Evolutionary conservation across 208 protist genomes (phyloP).

Genomic region (Lotmaria passim): DNA sequence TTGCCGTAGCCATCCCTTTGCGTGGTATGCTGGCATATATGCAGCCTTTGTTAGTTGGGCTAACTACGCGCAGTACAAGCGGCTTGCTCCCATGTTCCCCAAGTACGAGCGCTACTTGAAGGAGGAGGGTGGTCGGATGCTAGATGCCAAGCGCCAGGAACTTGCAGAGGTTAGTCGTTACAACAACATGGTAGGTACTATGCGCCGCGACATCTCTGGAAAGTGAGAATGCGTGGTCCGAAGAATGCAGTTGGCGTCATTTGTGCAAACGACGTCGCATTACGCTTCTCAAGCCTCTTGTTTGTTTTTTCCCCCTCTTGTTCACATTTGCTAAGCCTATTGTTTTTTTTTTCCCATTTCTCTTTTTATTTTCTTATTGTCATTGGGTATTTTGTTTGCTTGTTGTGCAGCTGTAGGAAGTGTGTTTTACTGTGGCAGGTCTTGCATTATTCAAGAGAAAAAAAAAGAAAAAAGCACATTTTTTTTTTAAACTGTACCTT

Average conservation of each 20-base stretch:
- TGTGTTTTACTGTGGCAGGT: too few relatives aligned
- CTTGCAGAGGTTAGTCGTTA: conserved; percentile 76
- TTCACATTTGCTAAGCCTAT: neutral
- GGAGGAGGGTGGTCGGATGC: conserved; percentile 69
- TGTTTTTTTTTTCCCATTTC: neutral
- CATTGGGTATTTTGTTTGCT: neutral
- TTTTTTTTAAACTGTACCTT: too few relatives aligned
- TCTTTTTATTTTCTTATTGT: neutral
- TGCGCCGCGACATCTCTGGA: conserved; percentile 62
- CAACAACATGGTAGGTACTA: conserved; percentile 77
- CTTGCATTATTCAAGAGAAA: too few relatives aligned
- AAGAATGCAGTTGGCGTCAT: too few relatives aligned
- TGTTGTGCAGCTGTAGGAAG: neutral
- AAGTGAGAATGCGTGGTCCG: conserved; percentile 19
- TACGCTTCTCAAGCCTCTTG: neutral
- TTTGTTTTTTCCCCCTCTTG: neutral
- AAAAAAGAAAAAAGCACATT: too few relatives aligned
- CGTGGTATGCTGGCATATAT: conserved; percentile 61
- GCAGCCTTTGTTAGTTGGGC: conserved; percentile 60
- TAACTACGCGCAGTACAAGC: conserved; percentile 80
- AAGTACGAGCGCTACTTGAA: conserved; percentile 60
- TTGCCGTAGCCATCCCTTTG: conserved; percentile 56
- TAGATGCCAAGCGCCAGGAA: conserved; percentile 80
- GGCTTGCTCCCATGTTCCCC: conserved; percentile 70
- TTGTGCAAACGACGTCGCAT: neutral